Base-by-base conservation (phyloP, 306 rosid genomes). In the Malus domestica region DNA sequence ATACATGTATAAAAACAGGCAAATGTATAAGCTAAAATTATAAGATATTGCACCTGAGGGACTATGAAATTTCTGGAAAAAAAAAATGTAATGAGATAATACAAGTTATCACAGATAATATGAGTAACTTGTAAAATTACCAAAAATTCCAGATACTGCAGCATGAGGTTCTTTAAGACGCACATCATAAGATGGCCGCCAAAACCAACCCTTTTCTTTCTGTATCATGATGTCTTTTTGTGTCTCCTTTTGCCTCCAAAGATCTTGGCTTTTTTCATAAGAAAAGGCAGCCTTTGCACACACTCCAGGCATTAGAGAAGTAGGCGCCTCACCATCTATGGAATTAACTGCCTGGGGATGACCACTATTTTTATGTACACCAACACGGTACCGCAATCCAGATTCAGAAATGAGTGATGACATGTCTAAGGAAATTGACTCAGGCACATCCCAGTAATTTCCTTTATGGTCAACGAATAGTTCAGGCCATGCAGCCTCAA, bases 401-500 rank as follows among this genome's bases (percentile, higher is more conserved):
- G 86, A 80, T 42, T 79, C 73, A 29, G 91, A 81, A 81, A 77
- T 63, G 68, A 89, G 85, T 71, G 98, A 90, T 44, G 87, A 83
- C 33, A 94, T 78, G 86, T 91, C 91, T 77, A 92, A 79, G 58
- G 97, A 91, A 77, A 90, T 59, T 70, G 96, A 87, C 84, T 86
- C 88, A 0, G 97, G 95, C 20, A 94, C 97, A 58, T 91, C 93
- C 98, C 97, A 91, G 80, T 91, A 91, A 82, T 76, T 86, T 78
- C 97, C 98, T 72, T 91, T 91, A 84, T 86, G 96, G 80, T 94
- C 96, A 83, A 91, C 51, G 79, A 88, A 94, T 81, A 91, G 81
- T 82, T 91, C 96, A 54, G 93, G 97, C 97, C 95, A 94, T 71
- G 97, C 97, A 68, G 96, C 91, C 82, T 94, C 98, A 65, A 91